Conservation (phyloP, 83 land plant species). For the Picea abies region DNA sequence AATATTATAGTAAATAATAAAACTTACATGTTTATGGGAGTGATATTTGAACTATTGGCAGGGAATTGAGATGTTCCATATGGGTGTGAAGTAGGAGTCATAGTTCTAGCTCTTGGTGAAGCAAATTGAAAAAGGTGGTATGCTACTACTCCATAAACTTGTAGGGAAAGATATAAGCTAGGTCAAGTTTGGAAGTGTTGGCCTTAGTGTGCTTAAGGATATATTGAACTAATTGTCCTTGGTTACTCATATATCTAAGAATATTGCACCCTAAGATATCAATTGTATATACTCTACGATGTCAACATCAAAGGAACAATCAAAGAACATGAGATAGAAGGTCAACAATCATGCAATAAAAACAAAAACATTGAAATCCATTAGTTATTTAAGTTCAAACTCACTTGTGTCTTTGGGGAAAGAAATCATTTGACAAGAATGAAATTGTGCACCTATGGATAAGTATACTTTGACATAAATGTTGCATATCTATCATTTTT, state of each 20-base stretch:
- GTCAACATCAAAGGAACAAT: slow-evolving; percentile 1
- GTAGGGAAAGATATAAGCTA: slow-evolving; percentile 36
- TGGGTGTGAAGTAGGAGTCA: too few species aligned
- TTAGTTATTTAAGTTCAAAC: not conserved
- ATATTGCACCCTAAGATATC: slow-evolving; percentile 57
- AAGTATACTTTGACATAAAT: slow-evolving; percentile 55
- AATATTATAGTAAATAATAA: too few species aligned
- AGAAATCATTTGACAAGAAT: not conserved
- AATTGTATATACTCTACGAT: slow-evolving; percentile 55
- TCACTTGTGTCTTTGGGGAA: not conserved
- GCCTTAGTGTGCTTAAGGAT: slow-evolving; percentile 54
- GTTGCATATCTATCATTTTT: not conserved
- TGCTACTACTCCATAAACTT: slow-evolving; percentile 23
- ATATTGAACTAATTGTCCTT: slow-evolving; percentile 43
- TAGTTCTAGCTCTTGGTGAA: too few species aligned
- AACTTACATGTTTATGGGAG: too few species aligned
- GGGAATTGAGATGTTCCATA: too few species aligned
- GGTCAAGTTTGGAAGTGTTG: slow-evolving; percentile 44
- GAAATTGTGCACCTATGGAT: slow-evolving; percentile 47
- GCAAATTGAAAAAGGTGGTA: too few species aligned
- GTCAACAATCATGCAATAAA: not conserved
- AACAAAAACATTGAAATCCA: not conserved
- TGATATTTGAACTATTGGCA: too few species aligned
- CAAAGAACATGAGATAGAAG: not conserved
- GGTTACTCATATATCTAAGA: slow-evolving; percentile 61